Base-by-base conservation (phyloP, 495 filamentous ascomycete species). In the Pyrenula aspistea region DNA sequence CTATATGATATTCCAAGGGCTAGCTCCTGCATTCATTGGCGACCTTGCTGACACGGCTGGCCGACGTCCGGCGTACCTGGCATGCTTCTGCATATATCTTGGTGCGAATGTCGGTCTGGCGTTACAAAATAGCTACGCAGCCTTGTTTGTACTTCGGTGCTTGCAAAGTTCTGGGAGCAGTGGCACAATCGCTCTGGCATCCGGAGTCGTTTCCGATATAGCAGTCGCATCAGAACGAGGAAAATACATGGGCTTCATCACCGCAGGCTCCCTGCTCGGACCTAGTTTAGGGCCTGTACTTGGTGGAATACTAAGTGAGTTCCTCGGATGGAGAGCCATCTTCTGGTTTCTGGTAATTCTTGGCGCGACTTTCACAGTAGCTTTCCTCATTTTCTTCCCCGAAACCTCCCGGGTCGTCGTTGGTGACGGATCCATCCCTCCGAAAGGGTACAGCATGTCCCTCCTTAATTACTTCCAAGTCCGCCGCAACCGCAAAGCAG, bases 291-390 rank as follows among this genome's bases (percentile, higher is more conserved):
- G 79, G 0, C 84, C 83, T 0, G 73, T 86, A 0, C 73, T 89
- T 19, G 86, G 86, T 1, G 86, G 86, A 0, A 56, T 88, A 0
- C 67, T 89, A 0, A 69, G 75, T 10, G 73, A 86, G 24, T 85
- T 78, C 51, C 70, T 88, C 0, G 84, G 83, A 0, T 91, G 86
- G 86, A 63, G 81, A 24, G 72, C 78, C 51, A 85, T 87, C 49
- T 92, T 90, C 64, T 89, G 84, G 84, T 88, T 89, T 59, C 71
- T 87, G 24, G 72, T 76, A 51, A 87, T 89, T 49, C 61, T 83
- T 24, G 70, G 73, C 12, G 78, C 71, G 0, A 67, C 69, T 0
- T 61, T 64, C 21, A 55, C 68, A 10, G 20, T 66, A 2, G 11
- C 66, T 2, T 31, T 72, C 10, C 48, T 73, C 1, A 36, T 73